These are phyloP conservation scores for Triticum monococcum DNA, from an alignment of 176 grass and related monocot genomes.

Conservation along the genomic window DNA sequence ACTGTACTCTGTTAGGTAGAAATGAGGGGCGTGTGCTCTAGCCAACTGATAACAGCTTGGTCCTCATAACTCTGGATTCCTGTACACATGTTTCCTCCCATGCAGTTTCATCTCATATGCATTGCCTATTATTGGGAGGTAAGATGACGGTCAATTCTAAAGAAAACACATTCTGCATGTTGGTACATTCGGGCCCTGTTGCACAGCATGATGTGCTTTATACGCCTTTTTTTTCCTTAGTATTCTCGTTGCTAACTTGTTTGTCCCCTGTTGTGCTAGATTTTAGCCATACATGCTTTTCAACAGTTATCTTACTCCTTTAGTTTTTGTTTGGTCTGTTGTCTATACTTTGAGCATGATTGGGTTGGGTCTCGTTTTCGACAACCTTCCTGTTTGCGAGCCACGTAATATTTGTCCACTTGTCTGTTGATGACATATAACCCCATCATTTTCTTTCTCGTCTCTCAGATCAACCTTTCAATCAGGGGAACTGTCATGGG, in stretches of 20 bases:
- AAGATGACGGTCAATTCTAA: neutral
- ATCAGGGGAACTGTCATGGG: slow-evolving; percentile 32
- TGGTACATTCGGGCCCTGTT: neutral
- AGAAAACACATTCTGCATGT: neutral
- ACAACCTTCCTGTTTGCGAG: neutral
- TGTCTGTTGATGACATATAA: neutral
- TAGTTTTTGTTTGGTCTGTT: slow-evolving; percentile 12
- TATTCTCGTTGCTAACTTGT: neutral
- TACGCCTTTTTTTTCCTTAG: neutral
- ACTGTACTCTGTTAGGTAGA: neutral
- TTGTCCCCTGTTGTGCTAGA: neutral
- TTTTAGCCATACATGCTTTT: neutral
- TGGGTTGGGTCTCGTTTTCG: neutral
- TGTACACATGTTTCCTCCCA: neutral
- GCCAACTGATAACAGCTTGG: neutral
- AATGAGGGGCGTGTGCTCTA: neutral
- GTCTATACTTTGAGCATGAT: neutral
- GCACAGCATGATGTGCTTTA: neutral
- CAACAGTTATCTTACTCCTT: neutral
- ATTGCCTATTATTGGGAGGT: neutral
- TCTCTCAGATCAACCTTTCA: slow-evolving; percentile 56
- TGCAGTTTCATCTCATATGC: neutral
- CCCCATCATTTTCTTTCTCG: neutral
- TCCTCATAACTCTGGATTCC: neutral
- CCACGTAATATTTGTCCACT: neutral